A percentile compares a stretch with the other conserved stretches of the same genome.
phyloP scores from a whole-genome alignment of 2,329 filamentous ascomycete genomes.

The Aspergillus puulaauensis region DNA sequence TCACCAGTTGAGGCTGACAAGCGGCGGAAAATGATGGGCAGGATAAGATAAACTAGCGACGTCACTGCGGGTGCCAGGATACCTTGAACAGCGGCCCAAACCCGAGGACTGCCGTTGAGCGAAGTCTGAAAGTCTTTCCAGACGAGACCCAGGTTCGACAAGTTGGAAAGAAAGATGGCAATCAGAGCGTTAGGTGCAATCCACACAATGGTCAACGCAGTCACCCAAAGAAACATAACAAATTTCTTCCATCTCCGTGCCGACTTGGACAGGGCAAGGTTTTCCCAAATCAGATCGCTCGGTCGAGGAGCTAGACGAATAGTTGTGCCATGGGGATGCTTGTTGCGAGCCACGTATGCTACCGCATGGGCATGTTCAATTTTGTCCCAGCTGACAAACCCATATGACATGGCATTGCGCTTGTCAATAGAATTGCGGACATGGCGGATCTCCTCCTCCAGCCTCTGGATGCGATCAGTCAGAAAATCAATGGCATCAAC shows the following conservation, averaged over 20 bases:
- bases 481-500: conserved; percentile 94
- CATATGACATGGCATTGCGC: conserved; percentile 84
- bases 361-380: conserved; percentile 87
- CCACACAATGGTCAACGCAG: conserved; percentile 78
- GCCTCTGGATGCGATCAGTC: conserved; percentile 75
- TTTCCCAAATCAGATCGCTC: conserved; percentile 94
- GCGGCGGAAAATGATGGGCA: conserved; percentile 88
- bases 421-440: conserved; percentile 80
- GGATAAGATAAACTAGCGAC: conserved; percentile 79
- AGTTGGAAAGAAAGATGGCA: conserved; percentile 85
- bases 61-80: conserved; percentile 83
- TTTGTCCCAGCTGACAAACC: conserved; percentile 89
- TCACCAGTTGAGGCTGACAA: conserved; percentile 82
- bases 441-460: conserved; percentile 82
- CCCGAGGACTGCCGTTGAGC: conserved; percentile 60
- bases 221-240: conserved; percentile 81
- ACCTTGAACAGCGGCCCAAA: conserved; percentile 91
- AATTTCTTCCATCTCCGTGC: conserved; percentile 71
- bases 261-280: conserved; percentile 70
- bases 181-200: conserved; percentile 92
- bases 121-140: conserved; percentile 73
- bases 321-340: conserved; percentile 75
- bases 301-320: conserved; percentile 80
- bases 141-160: conserved; percentile 74
- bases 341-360: conserved; percentile 76